phyloP scores from a whole-genome alignment of 495 filamentous ascomycete species.

The Penicillium turbatum region DNA sequence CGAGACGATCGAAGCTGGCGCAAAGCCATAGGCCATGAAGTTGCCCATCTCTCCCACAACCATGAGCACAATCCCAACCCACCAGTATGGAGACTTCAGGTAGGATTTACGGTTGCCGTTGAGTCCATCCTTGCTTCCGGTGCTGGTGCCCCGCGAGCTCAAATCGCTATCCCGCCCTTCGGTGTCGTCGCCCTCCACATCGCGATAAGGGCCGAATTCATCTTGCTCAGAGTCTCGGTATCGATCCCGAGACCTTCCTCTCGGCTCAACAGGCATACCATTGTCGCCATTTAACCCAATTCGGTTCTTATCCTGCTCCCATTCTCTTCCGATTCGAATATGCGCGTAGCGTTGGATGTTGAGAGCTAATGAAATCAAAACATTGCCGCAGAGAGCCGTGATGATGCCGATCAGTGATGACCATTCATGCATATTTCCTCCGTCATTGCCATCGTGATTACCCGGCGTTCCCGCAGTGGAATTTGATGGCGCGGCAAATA shows the following conservation, averaged over 20 bases:
- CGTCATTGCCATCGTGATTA: slow-evolving; percentile 34
- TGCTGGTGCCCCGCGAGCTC: slow-evolving; percentile 18
- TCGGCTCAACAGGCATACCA: background rate
- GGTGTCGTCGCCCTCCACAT: slow-evolving; percentile 19
- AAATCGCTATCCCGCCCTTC: slow-evolving; percentile 13
- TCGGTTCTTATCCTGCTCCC: slow-evolving; percentile 47
- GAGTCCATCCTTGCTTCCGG: slow-evolving; percentile 27
- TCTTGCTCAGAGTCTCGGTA: slow-evolving; percentile 4
- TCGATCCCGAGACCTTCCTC: slow-evolving; percentile 7
- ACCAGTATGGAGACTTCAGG: slow-evolving; percentile 91
- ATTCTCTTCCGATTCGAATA: slow-evolving; percentile 65
- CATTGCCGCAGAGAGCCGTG: slow-evolving; percentile 84
- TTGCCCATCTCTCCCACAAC: slow-evolving; percentile 91
- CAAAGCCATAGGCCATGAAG: slow-evolving; percentile 96
- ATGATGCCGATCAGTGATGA: slow-evolving; percentile 91
- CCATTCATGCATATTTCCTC: slow-evolving; percentile 63
- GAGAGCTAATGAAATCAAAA: slow-evolving; percentile 89
- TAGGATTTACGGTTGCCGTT: slow-evolving; percentile 56
- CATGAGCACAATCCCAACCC: slow-evolving; percentile 88
- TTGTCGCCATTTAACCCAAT: slow-evolving; percentile 34
- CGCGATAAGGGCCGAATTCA: slow-evolving; percentile 27
- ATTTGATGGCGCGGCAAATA: slow-evolving; percentile 14
- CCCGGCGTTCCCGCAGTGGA: slow-evolving; percentile 12
- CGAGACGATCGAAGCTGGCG: slow-evolving; percentile 97
- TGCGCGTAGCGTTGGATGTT: slow-evolving; percentile 97